Conservation (phyloP, 306 rosid genomes). For the Quercus robur region DNA sequence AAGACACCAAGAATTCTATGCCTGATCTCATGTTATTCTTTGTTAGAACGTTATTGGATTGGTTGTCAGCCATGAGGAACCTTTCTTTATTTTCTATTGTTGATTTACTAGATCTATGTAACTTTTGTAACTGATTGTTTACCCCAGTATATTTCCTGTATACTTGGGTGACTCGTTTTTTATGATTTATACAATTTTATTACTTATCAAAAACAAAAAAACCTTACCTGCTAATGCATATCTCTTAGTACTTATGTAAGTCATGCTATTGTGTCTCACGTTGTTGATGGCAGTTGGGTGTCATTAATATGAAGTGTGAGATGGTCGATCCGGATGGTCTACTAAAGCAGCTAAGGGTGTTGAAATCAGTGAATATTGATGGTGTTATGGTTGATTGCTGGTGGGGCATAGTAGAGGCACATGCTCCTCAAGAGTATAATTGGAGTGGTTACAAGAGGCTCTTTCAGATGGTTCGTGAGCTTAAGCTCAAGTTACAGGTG, state of each 20-base stretch:
- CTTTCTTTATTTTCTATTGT: too few species aligned
- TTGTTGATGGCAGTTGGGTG: constrained; percentile 71
- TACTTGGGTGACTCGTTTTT: too few species aligned
- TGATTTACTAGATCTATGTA: too few species aligned
- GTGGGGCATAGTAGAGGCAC: constrained; percentile 99
- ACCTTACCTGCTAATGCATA: constrained; percentile 11
- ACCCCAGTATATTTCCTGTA: too few species aligned
- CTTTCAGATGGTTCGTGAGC: constrained; percentile 83
- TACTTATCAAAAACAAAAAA: too few species aligned
- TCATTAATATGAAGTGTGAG: constrained; percentile 88
- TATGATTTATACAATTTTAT: too few species aligned
- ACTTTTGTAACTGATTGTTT: too few species aligned
- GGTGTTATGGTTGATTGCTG: constrained; percentile 95
- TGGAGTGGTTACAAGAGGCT: constrained; percentile 97
- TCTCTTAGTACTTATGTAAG: constrained; percentile 12
- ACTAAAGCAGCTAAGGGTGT: constrained; percentile 76
- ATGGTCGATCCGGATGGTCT: constrained; percentile 88
- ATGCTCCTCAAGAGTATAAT: constrained; percentile 90
- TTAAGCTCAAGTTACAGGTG: constrained; percentile 90
- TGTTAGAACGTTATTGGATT: too few species aligned
- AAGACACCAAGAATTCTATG: too few species aligned
- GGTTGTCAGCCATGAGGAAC: too few species aligned
- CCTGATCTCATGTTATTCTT: too few species aligned
- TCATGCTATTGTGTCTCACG: constrained; percentile 9
- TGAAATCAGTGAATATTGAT: constrained; percentile 79